Conservation (phyloP, 2,329 filamentous ascomycete species). For the Exophiala calicioides region DNA sequence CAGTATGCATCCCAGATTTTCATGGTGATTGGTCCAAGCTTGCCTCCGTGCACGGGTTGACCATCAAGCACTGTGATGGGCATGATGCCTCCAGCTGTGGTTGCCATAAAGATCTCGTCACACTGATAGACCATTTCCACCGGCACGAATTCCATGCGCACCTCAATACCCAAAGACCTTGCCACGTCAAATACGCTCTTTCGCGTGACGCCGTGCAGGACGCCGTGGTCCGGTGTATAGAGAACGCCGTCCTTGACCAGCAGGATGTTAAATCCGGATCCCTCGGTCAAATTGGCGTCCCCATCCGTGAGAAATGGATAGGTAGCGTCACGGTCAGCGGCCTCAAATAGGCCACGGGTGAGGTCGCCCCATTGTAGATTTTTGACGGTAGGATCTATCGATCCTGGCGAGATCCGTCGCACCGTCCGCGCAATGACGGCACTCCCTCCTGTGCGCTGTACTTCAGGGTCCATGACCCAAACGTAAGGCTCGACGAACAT, state of each 20-base stretch:
- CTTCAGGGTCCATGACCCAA: constrained; percentile 53
- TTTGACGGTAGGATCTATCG: constrained; percentile 55
- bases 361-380: constrained; percentile 56
- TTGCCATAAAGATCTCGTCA: constrained; percentile 57
- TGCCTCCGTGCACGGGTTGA: constrained; percentile 43
- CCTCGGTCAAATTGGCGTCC: constrained; percentile 53
- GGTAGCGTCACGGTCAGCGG: constrained; percentile 47
- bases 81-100: constrained; percentile 58
- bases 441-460: constrained; percentile 45
- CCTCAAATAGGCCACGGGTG: constrained; percentile 49
- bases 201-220: constrained; percentile 52
- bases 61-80: constrained; percentile 53
- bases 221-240: constrained; percentile 51
- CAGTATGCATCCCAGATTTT: constrained; percentile 56
- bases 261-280: constrained; percentile 53
- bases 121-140: constrained; percentile 44
- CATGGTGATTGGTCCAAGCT: constrained; percentile 49
- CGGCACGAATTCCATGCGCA: constrained; percentile 46
- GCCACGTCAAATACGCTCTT: constrained; percentile 52
- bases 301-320: constrained; percentile 56
- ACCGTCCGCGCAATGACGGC: constrained; percentile 52
- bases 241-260: constrained; percentile 49
- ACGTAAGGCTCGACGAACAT: constrained; percentile 53
- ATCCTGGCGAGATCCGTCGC: constrained; percentile 46
- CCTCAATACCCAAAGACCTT: constrained; percentile 35